Base-by-base conservation (phyloP, 768 basidiomycete genomes). In the Tephrocybe rancida region DNA sequence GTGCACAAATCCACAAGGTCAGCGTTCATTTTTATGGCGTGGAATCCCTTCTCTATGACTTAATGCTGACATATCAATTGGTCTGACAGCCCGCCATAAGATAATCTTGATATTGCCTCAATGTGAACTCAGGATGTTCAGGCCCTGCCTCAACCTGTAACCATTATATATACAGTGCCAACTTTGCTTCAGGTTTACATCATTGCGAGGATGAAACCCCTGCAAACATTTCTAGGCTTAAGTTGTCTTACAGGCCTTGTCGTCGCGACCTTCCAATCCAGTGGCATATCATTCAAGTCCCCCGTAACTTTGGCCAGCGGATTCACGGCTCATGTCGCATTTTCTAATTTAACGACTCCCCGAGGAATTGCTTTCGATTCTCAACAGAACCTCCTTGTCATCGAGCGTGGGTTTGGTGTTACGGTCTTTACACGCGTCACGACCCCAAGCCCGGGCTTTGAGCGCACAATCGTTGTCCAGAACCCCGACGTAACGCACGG, bases 381-480 rank as follows among this genome's bases (percentile, higher is more conserved):
- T 2, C 38, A 58, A 25, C 59, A 69, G 26, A 77, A 77, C 54
- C 57, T 78, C 21, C 70, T 78, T 14, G 75, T 77, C 9, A 70
- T 78, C 26, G 77, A 78, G 51, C 68, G 72, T 21, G 74, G 76
- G 1, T 60, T 72, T 22, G 77, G 77, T 10, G 64, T 78, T n/a
- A 72, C 73, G 0, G 72, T 72, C 5, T 74, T 74, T 57, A 69
- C 57, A 10, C 64, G 59, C 30, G 58, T 62, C n/a, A 48, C 55
- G 3, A 49, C 22, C 21, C 61, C 65, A 11, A 48, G n/a, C 50
- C 60, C 63, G 3, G 72, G 68, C 22, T 77, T 70, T 72, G 62
- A 71, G 32, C 71, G 76, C 2, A 70, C 65, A 3, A 62, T 77
- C 13, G 73, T 78, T 13, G 56, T 77, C 21, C 48, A 61, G 24